Evolutionary conservation across 106 monocot genomes (phyloP).

Genomic region (Dactylorhiza incarnata): DNA sequence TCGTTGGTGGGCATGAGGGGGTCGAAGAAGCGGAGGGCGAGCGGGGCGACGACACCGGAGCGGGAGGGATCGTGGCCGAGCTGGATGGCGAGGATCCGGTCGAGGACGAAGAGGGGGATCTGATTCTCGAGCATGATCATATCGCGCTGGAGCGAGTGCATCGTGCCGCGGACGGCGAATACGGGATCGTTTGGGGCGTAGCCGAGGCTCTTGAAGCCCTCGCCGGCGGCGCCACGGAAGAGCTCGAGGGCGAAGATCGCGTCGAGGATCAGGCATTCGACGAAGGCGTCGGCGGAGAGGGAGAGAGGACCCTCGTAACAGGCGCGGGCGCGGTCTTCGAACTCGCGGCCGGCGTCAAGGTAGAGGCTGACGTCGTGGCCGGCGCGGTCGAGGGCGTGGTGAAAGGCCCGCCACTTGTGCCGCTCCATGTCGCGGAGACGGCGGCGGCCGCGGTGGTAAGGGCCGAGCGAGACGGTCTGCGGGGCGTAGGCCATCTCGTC

Average conservation of each 20-base stretch:
- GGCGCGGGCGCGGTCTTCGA: slow-evolving; percentile 39
- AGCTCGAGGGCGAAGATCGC: slow-evolving; percentile 66
- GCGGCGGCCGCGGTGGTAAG: slow-evolving; percentile 46
- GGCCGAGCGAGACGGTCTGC: slow-evolving; percentile 50
- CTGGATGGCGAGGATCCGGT: slow-evolving; percentile 50
- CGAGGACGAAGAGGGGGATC: slow-evolving; percentile 77
- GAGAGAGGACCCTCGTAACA: slow-evolving; percentile 49
- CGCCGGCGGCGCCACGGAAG: slow-evolving; percentile 47
- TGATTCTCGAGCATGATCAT: slow-evolving; percentile 94
- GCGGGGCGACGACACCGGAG: slow-evolving; percentile 26
- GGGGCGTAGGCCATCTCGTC: slow-evolving; percentile 45
- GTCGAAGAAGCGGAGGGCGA: slow-evolving; percentile 68
- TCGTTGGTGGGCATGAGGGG: slow-evolving; percentile 69
- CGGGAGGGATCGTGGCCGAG: slow-evolving; percentile 22
- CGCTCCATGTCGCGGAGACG: slow-evolving; percentile 54
- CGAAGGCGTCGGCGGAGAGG: slow-evolving; percentile 37
- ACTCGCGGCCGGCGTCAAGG: slow-evolving; percentile 27
- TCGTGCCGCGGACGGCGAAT: slow-evolving; percentile 58
- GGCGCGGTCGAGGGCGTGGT: slow-evolving; percentile 48
- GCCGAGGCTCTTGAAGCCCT: slow-evolving; percentile 56
- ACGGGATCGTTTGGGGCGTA: slow-evolving; percentile 66
- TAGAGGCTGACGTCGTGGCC: slow-evolving; percentile 29
- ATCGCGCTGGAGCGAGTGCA: slow-evolving; percentile 69
- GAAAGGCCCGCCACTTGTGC: slow-evolving; percentile 65
- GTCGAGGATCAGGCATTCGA: slow-evolving; percentile 53